Evolutionary conservation across 345 rosid species (phyloP), one percentile per base, ranked within the genome.

Genomic region (Lepidium aucheri): DNA sequence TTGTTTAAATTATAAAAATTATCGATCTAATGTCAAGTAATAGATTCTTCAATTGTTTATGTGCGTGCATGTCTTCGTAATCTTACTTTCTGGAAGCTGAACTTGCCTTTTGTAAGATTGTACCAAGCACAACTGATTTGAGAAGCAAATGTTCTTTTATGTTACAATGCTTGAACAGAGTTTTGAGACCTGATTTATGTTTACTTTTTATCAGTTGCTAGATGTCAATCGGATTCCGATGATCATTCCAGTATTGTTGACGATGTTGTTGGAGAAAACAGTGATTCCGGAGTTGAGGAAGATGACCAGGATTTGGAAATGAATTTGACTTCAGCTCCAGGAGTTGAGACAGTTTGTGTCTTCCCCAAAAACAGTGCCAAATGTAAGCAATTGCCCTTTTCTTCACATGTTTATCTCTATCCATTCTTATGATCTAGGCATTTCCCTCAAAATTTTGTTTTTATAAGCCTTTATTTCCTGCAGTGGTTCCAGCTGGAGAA

Each of bases 401-500:
- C 7, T 68, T 12, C n/a, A n/a, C 28, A 9, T 14, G 0, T 36
- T 8, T 42, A 10, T 41, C 10, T 17, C 3, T 6, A 14, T 42
- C 7, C 53, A 10, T 69, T 30, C 2, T 34, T 46, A 5, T 43
- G 9, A 5, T 15, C 24, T 60, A 22, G 28, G n/a, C 12, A 12
- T 41, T 40, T 41, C n/a, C 4, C n/a, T 3, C 28, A 45, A 43
- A n/a, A 7, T 47, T 14, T 18, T 50, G 1, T 7, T 39, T 49
- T 52, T 41, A 52, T 26, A 35, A 38, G 53, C 26, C n/a, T 30
- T 30, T 65, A 22, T 7, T 68, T 53, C 53, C 32, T 55, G 77
- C 87, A 95, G 99, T 84, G 80, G 85, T 95, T 65, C 67, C 81
- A 22, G 91, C 96, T 46, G 99, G 98, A 54, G 94, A 89, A 78